These are phyloP conservation scores for Ogataea populi-albae DNA, from an alignment of 805 yeast genomes.

Conservation along the genomic window DNA sequence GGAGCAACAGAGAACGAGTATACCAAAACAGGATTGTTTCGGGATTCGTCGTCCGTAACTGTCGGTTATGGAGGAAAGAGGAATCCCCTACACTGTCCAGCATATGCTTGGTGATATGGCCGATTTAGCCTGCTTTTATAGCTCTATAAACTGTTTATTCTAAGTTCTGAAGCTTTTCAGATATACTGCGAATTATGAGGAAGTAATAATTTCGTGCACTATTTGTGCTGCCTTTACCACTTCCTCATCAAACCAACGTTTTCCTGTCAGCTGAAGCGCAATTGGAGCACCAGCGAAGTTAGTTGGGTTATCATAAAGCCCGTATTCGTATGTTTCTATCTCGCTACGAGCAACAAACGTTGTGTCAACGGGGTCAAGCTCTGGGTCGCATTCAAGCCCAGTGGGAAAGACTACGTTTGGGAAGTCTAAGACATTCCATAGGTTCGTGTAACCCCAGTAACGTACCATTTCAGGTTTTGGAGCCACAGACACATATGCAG, in stretches of 20 bases:
- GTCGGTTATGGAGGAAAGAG: no score
- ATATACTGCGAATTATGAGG: no score
- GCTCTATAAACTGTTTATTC: no score
- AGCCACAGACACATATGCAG: conserved; percentile 64
- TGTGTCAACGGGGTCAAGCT: conserved; percentile 19
- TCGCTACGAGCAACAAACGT: conserved; percentile 17
- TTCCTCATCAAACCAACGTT: conserved; percentile 48
- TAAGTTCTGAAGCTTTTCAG: no score
- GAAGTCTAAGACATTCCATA: conserved; percentile 66
- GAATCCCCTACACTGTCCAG: no score
- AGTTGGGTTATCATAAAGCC: conserved; percentile 32
- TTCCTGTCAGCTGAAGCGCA: conserved; percentile 48
- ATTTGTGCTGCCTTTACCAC: conserved; percentile 44
- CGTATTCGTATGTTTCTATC: conserved; percentile 33
- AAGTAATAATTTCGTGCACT: conserved; percentile 31
- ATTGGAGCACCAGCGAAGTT: conserved; percentile 47
- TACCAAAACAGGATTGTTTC: no score
- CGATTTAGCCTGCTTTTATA: no score
- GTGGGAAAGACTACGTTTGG: conserved; percentile 62
- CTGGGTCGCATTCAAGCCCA: conserved; percentile 46
- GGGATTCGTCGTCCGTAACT: no score
- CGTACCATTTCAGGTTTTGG: conserved; percentile 56
- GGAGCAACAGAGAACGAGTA: no score
- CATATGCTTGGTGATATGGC: no score
- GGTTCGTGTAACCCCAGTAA: conserved; percentile 73